phyloP scores from a whole-genome alignment of 805 yeast genomes.

The Maudiozyma serrabonitensis region DNA sequence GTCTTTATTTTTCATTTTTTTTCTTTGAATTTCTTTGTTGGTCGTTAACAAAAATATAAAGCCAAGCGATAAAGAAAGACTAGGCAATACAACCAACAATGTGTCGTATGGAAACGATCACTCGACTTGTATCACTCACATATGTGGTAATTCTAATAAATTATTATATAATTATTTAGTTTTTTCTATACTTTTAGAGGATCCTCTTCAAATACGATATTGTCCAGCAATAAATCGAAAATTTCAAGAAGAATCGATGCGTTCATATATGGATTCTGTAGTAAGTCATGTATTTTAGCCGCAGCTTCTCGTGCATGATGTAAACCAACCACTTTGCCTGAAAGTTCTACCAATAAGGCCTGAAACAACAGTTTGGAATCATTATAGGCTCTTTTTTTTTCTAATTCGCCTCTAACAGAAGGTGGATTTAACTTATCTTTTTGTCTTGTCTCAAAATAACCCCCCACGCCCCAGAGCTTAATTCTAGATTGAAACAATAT shows the following conservation, averaged over 20 bases:
- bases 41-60: not conserved
- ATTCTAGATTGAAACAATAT: constrained; percentile 25
- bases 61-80: too few species aligned
- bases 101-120: too few species aligned
- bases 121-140: too few species aligned
- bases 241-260: constrained; percentile 50
- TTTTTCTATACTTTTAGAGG: not conserved
- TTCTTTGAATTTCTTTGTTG: not conserved
- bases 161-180: not conserved
- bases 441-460: constrained; percentile 37
- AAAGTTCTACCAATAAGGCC: constrained; percentile 49
- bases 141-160: too few species aligned
- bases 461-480: constrained; percentile 45
- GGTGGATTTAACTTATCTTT: constrained; percentile 11
- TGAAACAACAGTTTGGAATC: constrained; percentile 53
- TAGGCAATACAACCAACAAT: too few species aligned
- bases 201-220: constrained; percentile 9
- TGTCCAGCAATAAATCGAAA: constrained; percentile 47
- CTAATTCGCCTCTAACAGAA: constrained; percentile 35
- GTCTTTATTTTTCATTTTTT: not conserved
- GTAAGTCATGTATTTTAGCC: constrained; percentile 45
- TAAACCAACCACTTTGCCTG: constrained; percentile 66
- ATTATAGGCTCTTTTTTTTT: constrained; percentile 42
- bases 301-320: constrained; percentile 57
- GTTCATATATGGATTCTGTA: constrained; percentile 67